Base-by-base conservation (phyloP, 2,329 filamentous ascomycete species). In the Diaporthe eres region DNA sequence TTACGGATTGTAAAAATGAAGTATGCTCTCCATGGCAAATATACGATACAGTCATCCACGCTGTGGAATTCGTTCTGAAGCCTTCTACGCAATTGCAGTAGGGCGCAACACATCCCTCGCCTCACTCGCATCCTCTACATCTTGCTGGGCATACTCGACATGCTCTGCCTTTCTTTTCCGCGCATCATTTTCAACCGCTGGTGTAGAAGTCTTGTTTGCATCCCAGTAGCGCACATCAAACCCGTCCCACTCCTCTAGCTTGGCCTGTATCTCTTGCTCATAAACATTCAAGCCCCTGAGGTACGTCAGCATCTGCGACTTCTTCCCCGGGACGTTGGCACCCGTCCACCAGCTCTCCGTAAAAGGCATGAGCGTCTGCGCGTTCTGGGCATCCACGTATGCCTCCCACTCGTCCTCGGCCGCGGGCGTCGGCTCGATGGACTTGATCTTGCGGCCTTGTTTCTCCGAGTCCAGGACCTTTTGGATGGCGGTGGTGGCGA, bases 281-380 rank as follows among this genome's bases (percentile, higher is more conserved):
- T 74, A 74, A 0, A 31, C 28, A 19, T 10, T 12, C 13, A 74
- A 3, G 5, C 72, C 72, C 12, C 9, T 10, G 8, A 74, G 17
- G 9, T 74, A 74, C 12, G 72, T 74, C 61, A 70, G 15, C 63
- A 61, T 60, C 72, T 74, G 72, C 39, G 53, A 1, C 63, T 61
- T 74, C 72, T 61, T 74, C 4, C 72, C 72, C 0, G 72, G 72
- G 22, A 74, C 55, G n/a, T 74, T 74, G 0, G 63, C 61, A 4
- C 72, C 72, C 3, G 72, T 74, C 72, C 72, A 74, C 72, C 72
- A 74, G 63, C 72, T 74, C n/a, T 60, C 49, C 4, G 72, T 74
- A 15, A 60, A 47, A 1, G 72, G 72, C 28, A 60, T 51, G 22
- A 74, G 63, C 28, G 72, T 74, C 28, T 25, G 72, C 31, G 49